Base-by-base conservation (phyloP, 192 early-diverging fungal species). In the Backusella liffmaniae region DNA sequence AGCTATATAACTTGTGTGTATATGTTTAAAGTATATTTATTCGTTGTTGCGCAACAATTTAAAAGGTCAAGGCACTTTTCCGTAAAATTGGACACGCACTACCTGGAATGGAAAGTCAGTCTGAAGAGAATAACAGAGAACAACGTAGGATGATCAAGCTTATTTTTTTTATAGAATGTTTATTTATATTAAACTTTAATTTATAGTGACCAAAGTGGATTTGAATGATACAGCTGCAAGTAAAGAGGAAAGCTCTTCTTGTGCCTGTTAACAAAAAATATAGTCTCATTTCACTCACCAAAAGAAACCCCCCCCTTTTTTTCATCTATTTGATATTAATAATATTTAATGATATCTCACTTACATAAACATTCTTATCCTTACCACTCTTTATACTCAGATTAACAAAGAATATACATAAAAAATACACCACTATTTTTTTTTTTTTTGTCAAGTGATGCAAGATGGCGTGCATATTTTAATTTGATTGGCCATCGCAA, bases 11-110 rank as follows among this genome's bases (percentile, higher is more conserved):
- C 32, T 32, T 32, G 32, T 32, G 32, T 32, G 23, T 29, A 7
- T 49, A 5, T 26, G 10, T 39, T 39, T 39, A 39, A 39, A 41
- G 7, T 32, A 34, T 18, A 53, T 21, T 30, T 29, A 70, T 37
- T 26, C 46, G 13, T 70, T 46, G 26, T 46, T 62, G 56, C 26
- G 56, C 26, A 62, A 62, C 4, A 46, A 26, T 59, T 4, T 39
- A 42, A 53, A 65, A 99, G 80, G 97, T 99, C 51, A 99, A 99
- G 87, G 91, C 93, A 5, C 87, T 99, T 65, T 99, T 99, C 82
- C 90, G 94, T 74, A 97, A 96, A 81, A 98, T 99, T 83, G 98
- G 96, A 2, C 95, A 97, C 73, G 93, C 95, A 21, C 81, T 97
- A 66, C 89, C 89, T 9, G 95, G 96, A 7, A 92, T 93, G 87